Conservation (phyloP, 148 eudicot species). For the Rhododendron ovatum region DNA sequence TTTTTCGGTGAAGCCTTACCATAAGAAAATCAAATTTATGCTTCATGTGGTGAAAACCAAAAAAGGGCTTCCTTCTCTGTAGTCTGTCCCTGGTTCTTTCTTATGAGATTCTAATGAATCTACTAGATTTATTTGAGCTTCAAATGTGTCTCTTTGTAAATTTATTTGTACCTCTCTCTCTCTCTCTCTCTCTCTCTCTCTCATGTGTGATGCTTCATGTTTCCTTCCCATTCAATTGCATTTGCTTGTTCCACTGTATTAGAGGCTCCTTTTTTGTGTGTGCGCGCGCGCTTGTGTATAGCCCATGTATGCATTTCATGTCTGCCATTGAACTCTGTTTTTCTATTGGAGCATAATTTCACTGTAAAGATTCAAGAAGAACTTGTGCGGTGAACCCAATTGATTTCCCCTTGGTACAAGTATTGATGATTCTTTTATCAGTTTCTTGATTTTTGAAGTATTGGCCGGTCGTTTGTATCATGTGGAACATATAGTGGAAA, state of each 20-base stretch:
- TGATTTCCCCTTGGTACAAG: background rate
- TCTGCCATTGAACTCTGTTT: background rate
- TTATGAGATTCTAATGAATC: background rate
- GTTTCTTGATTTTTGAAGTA: background rate
- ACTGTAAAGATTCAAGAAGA: background rate
- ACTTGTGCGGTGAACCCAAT: background rate
- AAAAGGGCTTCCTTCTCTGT: background rate
- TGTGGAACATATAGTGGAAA: background rate
- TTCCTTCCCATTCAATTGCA: background rate
- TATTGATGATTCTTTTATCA: background rate
- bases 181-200: background rate
- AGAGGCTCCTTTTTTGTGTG: background rate
- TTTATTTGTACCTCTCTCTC: background rate
- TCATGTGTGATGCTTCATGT: background rate
- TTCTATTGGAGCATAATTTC: background rate
- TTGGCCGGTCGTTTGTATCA: background rate
- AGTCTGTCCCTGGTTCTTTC: background rate
- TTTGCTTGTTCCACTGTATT: background rate
- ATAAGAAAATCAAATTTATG: background rate
- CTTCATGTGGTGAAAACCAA: background rate
- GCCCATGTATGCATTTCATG: background rate
- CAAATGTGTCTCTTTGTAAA: background rate
- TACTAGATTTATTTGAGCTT: background rate
- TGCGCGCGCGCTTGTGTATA: too few relatives aligned
- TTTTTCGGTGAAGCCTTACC: background rate